Conservation (phyloP, 768 basidiomycete species). For the Lactarius indigo region DNA sequence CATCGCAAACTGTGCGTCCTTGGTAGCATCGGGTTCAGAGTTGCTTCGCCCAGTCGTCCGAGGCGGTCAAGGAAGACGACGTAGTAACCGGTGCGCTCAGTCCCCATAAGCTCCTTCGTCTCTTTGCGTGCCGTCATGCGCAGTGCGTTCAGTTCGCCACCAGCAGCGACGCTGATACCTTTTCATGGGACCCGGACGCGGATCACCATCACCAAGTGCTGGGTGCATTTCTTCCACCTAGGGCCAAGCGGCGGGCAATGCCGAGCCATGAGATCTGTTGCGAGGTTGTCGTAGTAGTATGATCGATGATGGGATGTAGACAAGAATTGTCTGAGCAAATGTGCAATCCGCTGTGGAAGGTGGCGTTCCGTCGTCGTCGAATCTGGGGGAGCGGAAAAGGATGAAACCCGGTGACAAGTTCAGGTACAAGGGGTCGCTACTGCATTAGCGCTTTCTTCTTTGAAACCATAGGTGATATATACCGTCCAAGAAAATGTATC, state of each 20-base stretch:
- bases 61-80: neutral
- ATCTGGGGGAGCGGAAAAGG: neutral
- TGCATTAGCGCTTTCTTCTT: neutral
- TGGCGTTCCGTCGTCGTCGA: neutral
- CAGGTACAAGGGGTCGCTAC: neutral
- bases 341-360: neutral
- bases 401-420: neutral
- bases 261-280: neutral
- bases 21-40: neutral
- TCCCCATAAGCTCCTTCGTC: neutral
- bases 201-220: neutral
- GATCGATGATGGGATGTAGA: neutral
- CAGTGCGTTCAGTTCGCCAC: too few relatives aligned
- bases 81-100: neutral
- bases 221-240: neutral
- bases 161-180: neutral
- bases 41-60: neutral
- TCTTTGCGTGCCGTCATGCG: neutral
- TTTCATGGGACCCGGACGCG: neutral
- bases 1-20: neutral
- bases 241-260: neutral
- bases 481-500: neutral
- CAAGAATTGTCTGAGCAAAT: neutral
- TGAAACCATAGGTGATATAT: neutral
- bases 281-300: neutral